phyloP scores from a whole-genome alignment of 179 eudicot genomes.

The Actinidia arguta region DNA sequence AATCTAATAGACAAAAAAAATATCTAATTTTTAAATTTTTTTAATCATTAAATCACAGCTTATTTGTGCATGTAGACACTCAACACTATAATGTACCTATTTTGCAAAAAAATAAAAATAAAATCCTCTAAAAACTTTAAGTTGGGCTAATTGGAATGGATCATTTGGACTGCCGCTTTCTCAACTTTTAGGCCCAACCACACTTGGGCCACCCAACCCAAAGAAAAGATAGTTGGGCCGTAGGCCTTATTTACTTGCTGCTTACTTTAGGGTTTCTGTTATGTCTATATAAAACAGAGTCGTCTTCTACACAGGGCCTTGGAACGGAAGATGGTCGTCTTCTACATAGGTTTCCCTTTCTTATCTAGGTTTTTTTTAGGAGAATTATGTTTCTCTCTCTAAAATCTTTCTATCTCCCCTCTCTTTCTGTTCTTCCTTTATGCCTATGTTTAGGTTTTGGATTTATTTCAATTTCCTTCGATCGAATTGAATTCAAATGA shows the following conservation, averaged over 20 bases:
- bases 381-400: neutral
- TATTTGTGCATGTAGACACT: too few relatives aligned
- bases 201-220: too few relatives aligned
- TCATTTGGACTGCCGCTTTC: too few relatives aligned
- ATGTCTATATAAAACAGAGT: neutral
- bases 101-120: too few relatives aligned
- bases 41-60: too few relatives aligned
- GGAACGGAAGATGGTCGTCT: neutral
- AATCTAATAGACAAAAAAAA: too few relatives aligned
- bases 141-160: too few relatives aligned
- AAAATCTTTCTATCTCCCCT: neutral
- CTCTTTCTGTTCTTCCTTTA: neutral
- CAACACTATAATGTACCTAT: too few relatives aligned
- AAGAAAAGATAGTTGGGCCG: neutral
- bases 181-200: too few relatives aligned
- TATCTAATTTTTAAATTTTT: too few relatives aligned
- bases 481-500: conserved; percentile 49
- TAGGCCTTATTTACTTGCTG: neutral
- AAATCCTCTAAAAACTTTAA: too few relatives aligned
- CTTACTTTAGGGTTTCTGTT: conserved; percentile 1
- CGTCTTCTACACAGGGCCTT: too few relatives aligned
- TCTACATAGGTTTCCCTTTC: neutral
- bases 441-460: neutral
- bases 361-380: neutral
- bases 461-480: neutral